These are phyloP conservation scores for Trichoderma semiorbis DNA, from an alignment of 2,329 filamentous ascomycete species.

Conservation along the genomic window DNA sequence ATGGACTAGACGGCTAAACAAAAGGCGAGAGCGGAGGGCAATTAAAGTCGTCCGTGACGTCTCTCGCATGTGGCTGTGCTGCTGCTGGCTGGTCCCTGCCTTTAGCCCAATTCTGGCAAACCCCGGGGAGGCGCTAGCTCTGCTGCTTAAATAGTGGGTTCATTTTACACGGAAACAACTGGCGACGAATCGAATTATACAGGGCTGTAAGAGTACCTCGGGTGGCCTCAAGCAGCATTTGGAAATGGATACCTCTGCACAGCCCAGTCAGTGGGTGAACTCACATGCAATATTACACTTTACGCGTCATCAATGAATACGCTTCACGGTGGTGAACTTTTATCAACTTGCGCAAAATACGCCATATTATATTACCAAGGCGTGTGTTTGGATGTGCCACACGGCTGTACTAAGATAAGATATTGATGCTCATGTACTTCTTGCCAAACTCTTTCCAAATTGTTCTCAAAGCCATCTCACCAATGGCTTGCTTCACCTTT, in stretches of 20 bases:
- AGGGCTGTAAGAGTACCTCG: neutral
- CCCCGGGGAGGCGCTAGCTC: neutral
- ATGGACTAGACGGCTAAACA: neutral
- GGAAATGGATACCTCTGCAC: neutral
- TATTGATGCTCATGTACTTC: neutral
- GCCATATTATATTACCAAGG: neutral
- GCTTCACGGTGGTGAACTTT: neutral
- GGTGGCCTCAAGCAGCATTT: neutral
- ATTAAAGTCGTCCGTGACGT: neutral
- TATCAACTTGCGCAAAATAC: neutral
- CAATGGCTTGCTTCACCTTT: neutral
- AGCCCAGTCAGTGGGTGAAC: neutral
- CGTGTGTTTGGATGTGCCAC: neutral
- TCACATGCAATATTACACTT: neutral
- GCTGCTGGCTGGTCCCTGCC: neutral
- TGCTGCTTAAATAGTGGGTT: conserved; percentile 2
- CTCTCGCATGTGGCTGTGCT: conserved; percentile 10
- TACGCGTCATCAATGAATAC: neutral
- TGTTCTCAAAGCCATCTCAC: neutral
- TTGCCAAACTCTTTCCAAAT: neutral
- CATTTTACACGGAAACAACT: neutral
- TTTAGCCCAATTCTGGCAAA: neutral
- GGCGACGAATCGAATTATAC: neutral
- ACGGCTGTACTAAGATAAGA: neutral
- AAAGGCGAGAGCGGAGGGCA: neutral